A percentile compares a stretch with the other conserved stretches of the same genome.
phyloP scores from a whole-genome alignment of 140 eudicot genomes.

The Stevia rebaudiana region DNA sequence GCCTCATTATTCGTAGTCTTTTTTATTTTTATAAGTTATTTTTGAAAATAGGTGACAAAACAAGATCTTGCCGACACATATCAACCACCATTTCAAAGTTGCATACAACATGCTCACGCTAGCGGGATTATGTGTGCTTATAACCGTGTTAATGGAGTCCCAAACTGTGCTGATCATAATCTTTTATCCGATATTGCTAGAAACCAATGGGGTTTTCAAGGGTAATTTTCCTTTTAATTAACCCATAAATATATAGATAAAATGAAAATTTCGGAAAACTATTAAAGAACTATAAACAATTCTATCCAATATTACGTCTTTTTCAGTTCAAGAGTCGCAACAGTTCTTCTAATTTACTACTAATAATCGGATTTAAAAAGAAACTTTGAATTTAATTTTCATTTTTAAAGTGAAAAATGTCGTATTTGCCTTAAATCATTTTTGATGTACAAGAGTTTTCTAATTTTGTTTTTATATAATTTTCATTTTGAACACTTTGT shows the following conservation, averaged over 20 bases:
- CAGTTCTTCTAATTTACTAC: too few species aligned
- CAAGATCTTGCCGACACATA: slow-evolving; percentile 94
- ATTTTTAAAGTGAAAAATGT: too few species aligned
- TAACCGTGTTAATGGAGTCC: slow-evolving; percentile 87
- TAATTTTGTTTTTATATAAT: not conserved
- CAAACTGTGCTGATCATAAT: slow-evolving; percentile 80
- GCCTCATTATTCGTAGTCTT: too few species aligned
- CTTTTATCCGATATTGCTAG: slow-evolving; percentile 72
- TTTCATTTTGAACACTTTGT: not conserved
- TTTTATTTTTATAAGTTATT: not conserved
- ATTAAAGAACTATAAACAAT: not conserved
- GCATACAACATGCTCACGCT: slow-evolving; percentile 74
- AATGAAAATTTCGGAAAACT: not conserved
- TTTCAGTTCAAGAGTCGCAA: too few species aligned
- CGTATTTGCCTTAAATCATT: too few species aligned
- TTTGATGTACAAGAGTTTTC: not conserved
- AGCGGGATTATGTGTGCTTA: slow-evolving; percentile 97
- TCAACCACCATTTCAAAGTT: slow-evolving; percentile 86
- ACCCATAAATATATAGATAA: not conserved
- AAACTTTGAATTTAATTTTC: too few species aligned
- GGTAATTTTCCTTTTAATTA: slow-evolving; percentile 32
- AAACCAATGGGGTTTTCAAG: slow-evolving; percentile 72
- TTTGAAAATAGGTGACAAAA: slow-evolving; percentile 49
- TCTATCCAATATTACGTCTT: too few species aligned
- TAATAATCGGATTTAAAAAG: too few species aligned